Percentiles rank a stretch among this genome's conserved stretches.
Evolutionary conservation across 805 yeast genomes (phyloP).

Genomic region (Kluyveromyces wickerhamii): DNA sequence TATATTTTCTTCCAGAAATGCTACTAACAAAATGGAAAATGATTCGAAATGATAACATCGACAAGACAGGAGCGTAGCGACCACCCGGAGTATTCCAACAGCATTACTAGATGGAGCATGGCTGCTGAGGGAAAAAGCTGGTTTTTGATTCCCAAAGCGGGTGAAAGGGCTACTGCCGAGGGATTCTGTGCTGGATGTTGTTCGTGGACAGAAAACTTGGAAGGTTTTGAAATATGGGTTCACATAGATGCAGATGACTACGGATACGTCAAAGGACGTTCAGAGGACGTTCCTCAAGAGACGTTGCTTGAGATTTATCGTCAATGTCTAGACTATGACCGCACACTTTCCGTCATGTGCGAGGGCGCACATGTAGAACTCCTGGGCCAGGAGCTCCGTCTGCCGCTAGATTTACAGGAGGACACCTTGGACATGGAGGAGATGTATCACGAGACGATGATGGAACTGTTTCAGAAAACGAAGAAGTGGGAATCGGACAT

Average conservation of each 20-base stretch:
- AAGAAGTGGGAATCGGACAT: not conserved
- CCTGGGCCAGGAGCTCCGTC: not conserved
- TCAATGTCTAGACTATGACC: not conserved
- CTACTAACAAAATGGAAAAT: too few species aligned
- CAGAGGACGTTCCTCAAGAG: not conserved
- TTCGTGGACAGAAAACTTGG: not conserved
- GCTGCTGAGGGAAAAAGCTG: too few species aligned
- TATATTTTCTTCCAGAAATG: too few species aligned
- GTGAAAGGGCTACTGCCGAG: too few species aligned
- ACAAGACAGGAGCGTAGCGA: too few species aligned
- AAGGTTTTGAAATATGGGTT: slow-evolving; percentile 1
- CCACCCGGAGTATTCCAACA: too few species aligned
- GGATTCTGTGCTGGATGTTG: not conserved
- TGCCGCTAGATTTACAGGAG: not conserved
- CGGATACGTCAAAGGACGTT: not conserved
- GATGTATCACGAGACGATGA: not conserved
- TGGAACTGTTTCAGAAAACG: not conserved
- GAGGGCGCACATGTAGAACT: not conserved
- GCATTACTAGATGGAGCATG: too few species aligned
- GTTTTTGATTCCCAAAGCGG: too few species aligned
- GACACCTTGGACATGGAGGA: not conserved
- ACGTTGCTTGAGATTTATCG: not conserved
- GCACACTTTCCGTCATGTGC: not conserved
- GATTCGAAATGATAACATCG: too few species aligned
- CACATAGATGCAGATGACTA: slow-evolving; percentile 1